These are phyloP conservation scores for Amanita rimosa DNA, from an alignment of 768 basidiomycete species.

Conservation along the genomic window DNA sequence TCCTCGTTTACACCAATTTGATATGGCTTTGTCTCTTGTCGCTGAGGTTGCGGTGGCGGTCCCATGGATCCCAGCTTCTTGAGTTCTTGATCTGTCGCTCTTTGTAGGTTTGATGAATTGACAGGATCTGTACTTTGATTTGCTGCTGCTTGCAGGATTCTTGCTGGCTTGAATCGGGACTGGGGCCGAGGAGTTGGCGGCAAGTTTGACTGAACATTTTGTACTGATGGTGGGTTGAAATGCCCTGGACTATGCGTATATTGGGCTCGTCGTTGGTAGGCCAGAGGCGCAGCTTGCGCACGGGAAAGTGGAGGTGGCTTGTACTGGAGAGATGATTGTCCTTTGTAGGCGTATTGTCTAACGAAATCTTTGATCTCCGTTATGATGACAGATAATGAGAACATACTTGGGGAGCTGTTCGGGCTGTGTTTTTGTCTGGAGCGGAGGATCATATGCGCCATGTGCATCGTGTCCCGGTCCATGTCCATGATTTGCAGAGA, in stretches of 20 bases:
- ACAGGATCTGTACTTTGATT: slow-evolving; percentile 8
- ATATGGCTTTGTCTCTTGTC: slow-evolving; percentile 4
- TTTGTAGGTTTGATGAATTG: slow-evolving; percentile 1
- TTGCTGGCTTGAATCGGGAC: slow-evolving; percentile 4
- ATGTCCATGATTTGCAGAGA: neutral
- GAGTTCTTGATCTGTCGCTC: slow-evolving; percentile 9
- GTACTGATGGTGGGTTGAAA: slow-evolving; percentile 8
- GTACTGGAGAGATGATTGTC: slow-evolving; percentile 31
- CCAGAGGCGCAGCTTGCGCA: slow-evolving; percentile 29
- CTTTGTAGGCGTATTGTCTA: slow-evolving; percentile 62
- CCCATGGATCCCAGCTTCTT: slow-evolving; percentile 29
- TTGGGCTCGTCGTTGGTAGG: slow-evolving; percentile 23
- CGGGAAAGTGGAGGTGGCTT: slow-evolving; percentile 27
- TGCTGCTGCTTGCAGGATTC: neutral
- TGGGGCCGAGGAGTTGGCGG: neutral
- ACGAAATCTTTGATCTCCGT: slow-evolving; percentile 9
- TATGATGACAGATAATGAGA: neutral
- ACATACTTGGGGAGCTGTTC: neutral
- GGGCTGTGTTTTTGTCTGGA: neutral
- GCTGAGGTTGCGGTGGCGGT: slow-evolving; percentile 31
- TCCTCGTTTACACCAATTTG: neutral
- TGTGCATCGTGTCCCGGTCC: neutral
- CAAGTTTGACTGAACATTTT: slow-evolving; percentile 6
- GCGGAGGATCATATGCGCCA: neutral
- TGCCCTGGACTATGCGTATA: slow-evolving; percentile 15